Evolutionary conservation across 257 asterid genomes (phyloP), one percentile per base, ranked within the genome.

Genomic region (Ocimum tenuiflorum): DNA sequence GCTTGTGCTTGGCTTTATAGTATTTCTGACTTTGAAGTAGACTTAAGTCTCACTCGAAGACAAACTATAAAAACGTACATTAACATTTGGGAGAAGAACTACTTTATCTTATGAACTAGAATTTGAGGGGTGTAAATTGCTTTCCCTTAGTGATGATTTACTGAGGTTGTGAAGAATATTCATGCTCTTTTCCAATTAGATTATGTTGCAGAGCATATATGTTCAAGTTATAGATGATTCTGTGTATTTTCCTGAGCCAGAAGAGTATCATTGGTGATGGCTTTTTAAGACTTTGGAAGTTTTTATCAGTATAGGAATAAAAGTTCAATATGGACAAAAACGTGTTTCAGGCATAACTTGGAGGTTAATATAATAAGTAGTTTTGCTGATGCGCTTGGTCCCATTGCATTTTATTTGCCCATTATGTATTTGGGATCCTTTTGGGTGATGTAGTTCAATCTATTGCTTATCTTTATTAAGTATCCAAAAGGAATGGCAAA

Each of bases 1-100:
- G 51, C 48, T 38, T 55, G 46, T 39, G 60, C 56, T 60, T 27
- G 14, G n/a, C n/a, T 7, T 62, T 76, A 29, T 49, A 24, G 45
- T 62, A 18, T 17, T 15, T 38, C 48, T 14, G 4, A 1, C 31
- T 33, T 38, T 27, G 51, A 33, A 20, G 38, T 59, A 10, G 27
- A 53, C n/a, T 53, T 45, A 45, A 2, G 18, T 45, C 43, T 61
- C 65, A 38, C 3, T 35, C 42, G 47, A 31, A 39, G 45, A 31
- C 7, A 31, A 4, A 31, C 7, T 31, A 27, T 27, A 31, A 2
- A 31, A 31, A 1, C 3, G 7, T 31, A 31, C 0, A 31, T 31
- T 31, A 31, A 31, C 36, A 31, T 31, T 31, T 2, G 36, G 36
- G 36, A 31, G 36, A 31, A 31, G 36, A 24, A 24, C 4, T 31